Evolutionary conservation across 129 eudicot genomes (phyloP).

Genomic region (Erigeron canadensis): DNA sequence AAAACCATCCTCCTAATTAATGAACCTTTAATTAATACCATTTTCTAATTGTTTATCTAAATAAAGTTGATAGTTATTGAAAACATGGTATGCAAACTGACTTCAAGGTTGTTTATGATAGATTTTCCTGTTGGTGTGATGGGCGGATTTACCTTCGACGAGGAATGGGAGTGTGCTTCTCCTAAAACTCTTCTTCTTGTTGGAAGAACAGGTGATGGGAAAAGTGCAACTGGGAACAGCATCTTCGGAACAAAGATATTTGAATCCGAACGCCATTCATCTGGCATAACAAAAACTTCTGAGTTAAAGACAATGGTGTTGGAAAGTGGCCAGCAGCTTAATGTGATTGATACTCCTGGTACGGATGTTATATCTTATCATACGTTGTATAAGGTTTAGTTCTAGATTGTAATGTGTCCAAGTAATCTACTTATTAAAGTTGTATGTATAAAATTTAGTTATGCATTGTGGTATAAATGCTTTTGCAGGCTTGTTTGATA

Average conservation of each 20-base stretch:
- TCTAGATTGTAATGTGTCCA: no score
- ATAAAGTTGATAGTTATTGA: not conserved
- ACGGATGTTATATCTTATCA: not conserved
- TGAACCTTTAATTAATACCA: no score
- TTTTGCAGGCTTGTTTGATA: conserved; percentile 61
- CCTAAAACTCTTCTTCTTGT: conserved; percentile 59
- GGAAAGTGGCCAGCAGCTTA: conserved; percentile 21
- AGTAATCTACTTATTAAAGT: not conserved
- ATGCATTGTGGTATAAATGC: not conserved
- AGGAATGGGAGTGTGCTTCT: conserved; percentile 54
- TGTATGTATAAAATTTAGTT: not conserved
- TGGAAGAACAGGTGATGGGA: conserved; percentile 75
- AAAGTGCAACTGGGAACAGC: conserved; percentile 76
- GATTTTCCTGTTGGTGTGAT: conserved; percentile 25
- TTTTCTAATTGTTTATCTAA: not conserved
- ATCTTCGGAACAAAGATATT: conserved; percentile 43
- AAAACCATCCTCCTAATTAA: no score
- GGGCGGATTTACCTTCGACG: conserved; percentile 59
- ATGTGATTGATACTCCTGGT: conserved; percentile 30
- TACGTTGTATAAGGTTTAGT: not conserved
- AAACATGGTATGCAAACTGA: not conserved
- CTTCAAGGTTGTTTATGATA: not conserved
- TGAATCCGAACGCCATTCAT: not conserved
- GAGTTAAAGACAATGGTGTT: not conserved
- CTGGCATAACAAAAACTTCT: conserved; percentile 14